Conservation (phyloP, 139 green algal genomes). For the Nannochloris sp. region DNA sequence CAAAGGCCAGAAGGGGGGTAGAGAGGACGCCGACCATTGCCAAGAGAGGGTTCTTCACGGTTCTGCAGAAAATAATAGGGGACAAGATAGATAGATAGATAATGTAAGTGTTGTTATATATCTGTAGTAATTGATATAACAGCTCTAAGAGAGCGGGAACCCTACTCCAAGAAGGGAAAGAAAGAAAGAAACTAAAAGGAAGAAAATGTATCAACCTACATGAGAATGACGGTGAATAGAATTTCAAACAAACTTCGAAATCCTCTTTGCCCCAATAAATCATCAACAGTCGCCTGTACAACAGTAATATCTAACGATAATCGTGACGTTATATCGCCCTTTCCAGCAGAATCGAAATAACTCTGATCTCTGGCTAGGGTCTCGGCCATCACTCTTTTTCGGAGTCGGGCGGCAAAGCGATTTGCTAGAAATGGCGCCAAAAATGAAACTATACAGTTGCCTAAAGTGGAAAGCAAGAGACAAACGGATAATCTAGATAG, state of each 20-base stretch:
- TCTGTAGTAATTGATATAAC: neutral
- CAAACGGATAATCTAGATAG: constrained; percentile 12
- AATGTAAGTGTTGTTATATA: neutral
- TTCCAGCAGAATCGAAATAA: constrained; percentile 17
- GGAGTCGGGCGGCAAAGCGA: constrained; percentile 16
- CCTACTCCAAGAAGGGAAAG: neutral
- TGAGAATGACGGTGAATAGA: constrained; percentile 9
- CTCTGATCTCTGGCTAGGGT: constrained; percentile 4
- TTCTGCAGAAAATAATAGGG: constrained; percentile 6
- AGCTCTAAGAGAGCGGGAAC: neutral
- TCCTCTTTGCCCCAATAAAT: constrained; percentile 23
- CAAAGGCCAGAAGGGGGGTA: constrained; percentile 13
- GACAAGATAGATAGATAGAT: too few relatives aligned
- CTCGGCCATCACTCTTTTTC: constrained; percentile 15
- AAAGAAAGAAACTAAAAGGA: neutral
- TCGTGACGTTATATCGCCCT: constrained; percentile 17
- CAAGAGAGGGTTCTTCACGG: constrained; percentile 18
- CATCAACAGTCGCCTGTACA: constrained; percentile 24
- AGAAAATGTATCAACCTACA: constrained; percentile 1
- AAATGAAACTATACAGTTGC: constrained; percentile 11
- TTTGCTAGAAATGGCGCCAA: constrained; percentile 14
- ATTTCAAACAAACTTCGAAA: constrained; percentile 26
- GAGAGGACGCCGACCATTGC: constrained; percentile 14
- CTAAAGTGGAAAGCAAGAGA: constrained; percentile 13
- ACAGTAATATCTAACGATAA: constrained; percentile 19